A percentile compares a stretch with the other conserved stretches of the same genome.
Conservation (phyloP, 306 rosid species). For the Cucurbita maxima region DNA sequence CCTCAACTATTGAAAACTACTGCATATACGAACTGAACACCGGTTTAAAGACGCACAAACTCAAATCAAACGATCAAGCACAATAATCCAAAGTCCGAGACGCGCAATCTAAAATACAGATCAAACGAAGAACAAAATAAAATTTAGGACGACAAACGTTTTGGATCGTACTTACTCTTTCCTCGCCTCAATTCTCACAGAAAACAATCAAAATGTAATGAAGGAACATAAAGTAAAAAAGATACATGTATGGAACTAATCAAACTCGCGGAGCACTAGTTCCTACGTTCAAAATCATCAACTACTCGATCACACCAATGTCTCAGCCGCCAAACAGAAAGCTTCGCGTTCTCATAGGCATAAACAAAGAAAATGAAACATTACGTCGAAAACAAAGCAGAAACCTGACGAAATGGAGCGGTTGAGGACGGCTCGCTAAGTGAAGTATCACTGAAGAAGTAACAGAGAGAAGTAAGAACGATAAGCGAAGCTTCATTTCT, state of each 20-base stretch:
- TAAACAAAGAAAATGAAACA: neutral
- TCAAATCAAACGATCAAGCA: neutral
- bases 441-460: conserved; percentile 16
- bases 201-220: neutral
- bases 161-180: neutral
- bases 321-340: neutral
- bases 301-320: neutral
- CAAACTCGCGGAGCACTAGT: neutral
- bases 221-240: neutral
- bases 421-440: conserved; percentile 24
- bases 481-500: conserved; percentile 9
- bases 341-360: neutral
- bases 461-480: conserved; percentile 24
- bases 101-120: neutral
- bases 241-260: neutral
- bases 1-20: conserved; percentile 16
- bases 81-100: neutral
- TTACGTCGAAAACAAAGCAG: conserved; percentile 1
- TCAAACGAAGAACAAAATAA: neutral
- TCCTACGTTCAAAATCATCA: neutral
- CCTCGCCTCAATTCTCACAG: neutral
- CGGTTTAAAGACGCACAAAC: neutral
- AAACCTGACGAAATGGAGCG: conserved; percentile 32
- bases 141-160: neutral
- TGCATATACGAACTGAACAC: conserved; percentile 3